Conservation (phyloP, 164 flowering plant genomes). For the Hamamelis virginiana region DNA sequence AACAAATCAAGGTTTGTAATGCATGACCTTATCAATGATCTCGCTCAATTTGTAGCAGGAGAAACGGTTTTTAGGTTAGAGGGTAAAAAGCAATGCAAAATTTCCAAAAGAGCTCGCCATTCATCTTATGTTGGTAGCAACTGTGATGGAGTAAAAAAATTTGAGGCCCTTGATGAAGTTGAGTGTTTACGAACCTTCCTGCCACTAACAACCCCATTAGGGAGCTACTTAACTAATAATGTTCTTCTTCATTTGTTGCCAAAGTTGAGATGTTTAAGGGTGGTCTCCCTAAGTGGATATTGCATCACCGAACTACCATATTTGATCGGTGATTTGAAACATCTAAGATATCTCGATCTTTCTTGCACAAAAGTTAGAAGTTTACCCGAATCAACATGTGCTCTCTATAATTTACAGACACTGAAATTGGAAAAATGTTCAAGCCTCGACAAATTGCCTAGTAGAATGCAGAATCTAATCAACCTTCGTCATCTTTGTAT, state of each 20-base stretch:
- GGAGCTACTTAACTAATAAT: background rate
- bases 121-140: slow-evolving; percentile 10
- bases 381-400: slow-evolving; percentile 1
- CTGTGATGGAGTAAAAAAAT: slow-evolving; percentile 8
- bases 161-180: slow-evolving; percentile 9
- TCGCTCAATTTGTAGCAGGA: slow-evolving; percentile 30
- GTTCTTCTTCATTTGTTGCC: slow-evolving; percentile 16
- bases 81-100: background rate
- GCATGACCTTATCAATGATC: slow-evolving; percentile 41
- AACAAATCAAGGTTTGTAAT: slow-evolving; percentile 8
- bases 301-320: slow-evolving; percentile 1
- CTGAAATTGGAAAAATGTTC: background rate
- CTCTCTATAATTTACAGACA: slow-evolving; percentile 13
- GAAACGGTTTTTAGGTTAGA: slow-evolving; percentile 11
- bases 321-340: slow-evolving; percentile 15
- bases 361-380: background rate
- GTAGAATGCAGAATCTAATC: background rate
- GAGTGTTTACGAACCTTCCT: slow-evolving; percentile 30
- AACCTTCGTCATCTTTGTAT: slow-evolving; percentile 16
- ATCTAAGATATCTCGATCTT: slow-evolving; percentile 16
- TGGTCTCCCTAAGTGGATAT: slow-evolving; percentile 15
- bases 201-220: background rate
- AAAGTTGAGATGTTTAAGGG: slow-evolving; percentile 12
- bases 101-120: slow-evolving; percentile 15
- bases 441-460: background rate